Base-by-base conservation (phyloP, 805 yeast genomes). In the Starmerella floris region DNA sequence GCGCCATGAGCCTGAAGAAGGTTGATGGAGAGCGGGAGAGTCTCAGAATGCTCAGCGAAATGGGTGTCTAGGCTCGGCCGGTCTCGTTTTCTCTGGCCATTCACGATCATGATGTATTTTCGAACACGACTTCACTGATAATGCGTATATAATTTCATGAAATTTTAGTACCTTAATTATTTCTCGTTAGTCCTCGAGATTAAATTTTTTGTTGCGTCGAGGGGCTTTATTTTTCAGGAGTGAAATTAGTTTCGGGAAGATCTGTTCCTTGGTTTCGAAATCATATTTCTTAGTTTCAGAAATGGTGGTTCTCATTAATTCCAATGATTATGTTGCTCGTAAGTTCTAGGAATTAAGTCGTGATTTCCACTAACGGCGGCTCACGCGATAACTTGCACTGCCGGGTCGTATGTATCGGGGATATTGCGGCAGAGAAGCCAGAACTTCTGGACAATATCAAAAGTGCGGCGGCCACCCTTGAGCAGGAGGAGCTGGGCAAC, bases 1-100 rank as follows among this genome's bases (percentile, higher is more conserved):
- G 78, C 43, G 82, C 74, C 2, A 65, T 74, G 38, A 68, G 71
- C 15, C 62, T 63, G 11, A 15, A 35, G n/a, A 52, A 60, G 37
- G 22, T 32, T 11, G 46, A 42, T 10, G 39, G 42, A 3, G 9
- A 33, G n/a, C 27, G 16, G 15, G 51, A 45, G 19, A 40, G 50
- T 25, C 15, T 28, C 23, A 28, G n/a, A n/a, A 19, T 46, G 36
- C 39, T 51, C 16, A 15, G 45, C n/a, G 48, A 51, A 36, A 41
- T 51, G 39, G 51, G 53, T 3, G 39, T 35, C 20, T 47, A 25
- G 28, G 13, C 13, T 25, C 8, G 13, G 28, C 8, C 28, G 13
- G 8, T 8, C 28, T 25, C 28, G 13, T 25, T 25, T 25, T 25
- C 13, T 25, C 13, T 25, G 28, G 8, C 28, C n/a, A n/a, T n/a